Evolutionary conservation across 1,284 basidiomycete genomes (phyloP).

Genomic region (Malassezia yamatoensis): DNA sequence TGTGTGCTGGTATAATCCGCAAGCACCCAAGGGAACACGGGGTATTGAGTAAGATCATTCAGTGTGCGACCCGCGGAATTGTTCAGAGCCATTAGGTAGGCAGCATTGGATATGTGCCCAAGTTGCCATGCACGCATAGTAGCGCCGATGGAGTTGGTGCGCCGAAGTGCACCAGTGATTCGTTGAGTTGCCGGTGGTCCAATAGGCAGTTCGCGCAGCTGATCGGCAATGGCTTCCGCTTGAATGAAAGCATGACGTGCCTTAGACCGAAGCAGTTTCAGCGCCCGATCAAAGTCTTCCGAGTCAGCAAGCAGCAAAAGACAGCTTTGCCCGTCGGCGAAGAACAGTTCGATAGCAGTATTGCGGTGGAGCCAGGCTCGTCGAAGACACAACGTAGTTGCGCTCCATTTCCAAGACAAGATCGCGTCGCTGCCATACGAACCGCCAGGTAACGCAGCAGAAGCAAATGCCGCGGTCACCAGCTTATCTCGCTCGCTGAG

Average conservation of each 20-base stretch:
- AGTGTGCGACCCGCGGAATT: slow-evolving; percentile 44
- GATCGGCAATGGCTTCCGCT: slow-evolving; percentile 25
- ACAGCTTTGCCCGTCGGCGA: slow-evolving; percentile 45
- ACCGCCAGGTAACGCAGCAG: slow-evolving; percentile 16
- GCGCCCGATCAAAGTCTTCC: slow-evolving; percentile 23
- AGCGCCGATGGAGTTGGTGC: slow-evolving; percentile 22
- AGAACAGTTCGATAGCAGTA: slow-evolving; percentile 44
- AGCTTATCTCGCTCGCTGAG: slow-evolving; percentile 54
- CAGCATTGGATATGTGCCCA: slow-evolving; percentile 42
- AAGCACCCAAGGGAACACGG: slow-evolving; percentile 82
- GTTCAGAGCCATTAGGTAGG: slow-evolving; percentile 47
- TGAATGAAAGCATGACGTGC: slow-evolving; percentile 27
- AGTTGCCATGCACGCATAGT: slow-evolving; percentile 42
- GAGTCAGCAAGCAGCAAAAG: slow-evolving; percentile 39
- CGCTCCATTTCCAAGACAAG: slow-evolving; percentile 35
- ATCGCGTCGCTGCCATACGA: slow-evolving; percentile 44
- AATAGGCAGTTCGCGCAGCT: slow-evolving; percentile 21
- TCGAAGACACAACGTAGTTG: slow-evolving; percentile 20
- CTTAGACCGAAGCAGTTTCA: slow-evolving; percentile 24
- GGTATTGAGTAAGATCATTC: slow-evolving; percentile 79
- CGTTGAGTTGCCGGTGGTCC: slow-evolving; percentile 21
- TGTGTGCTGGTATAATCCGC: slow-evolving; percentile 69
- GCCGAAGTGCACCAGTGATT: slow-evolving; percentile 30
- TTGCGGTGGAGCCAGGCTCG: slow-evolving; percentile 39
- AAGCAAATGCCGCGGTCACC: slow-evolving; percentile 63